These are phyloP conservation scores for Glycine latifolia DNA, from an alignment of 306 rosid species.

Conservation along the genomic window DNA sequence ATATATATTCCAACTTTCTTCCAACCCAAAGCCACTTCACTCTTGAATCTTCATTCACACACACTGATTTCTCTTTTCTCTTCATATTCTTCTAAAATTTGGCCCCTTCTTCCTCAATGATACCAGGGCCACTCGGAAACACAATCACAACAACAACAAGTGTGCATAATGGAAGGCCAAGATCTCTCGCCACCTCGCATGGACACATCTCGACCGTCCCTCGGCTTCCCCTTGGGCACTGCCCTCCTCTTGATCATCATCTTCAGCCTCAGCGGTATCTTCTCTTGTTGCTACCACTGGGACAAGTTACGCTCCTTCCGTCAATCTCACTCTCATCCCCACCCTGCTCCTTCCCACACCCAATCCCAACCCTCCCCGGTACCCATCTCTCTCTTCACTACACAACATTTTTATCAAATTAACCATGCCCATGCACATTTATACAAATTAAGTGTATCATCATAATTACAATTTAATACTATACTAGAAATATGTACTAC, in stretches of 20 bases:
- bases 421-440: too few species aligned
- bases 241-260: conserved; percentile 84
- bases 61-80: background rate
- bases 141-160: background rate
- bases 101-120: background rate
- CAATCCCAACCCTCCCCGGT: conserved; percentile 46
- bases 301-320: conserved; percentile 86
- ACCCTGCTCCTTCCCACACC: conserved; percentile 43
- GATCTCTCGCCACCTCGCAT: conserved; percentile 68
- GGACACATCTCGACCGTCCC: conserved; percentile 87
- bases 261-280: conserved; percentile 92
- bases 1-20: background rate
- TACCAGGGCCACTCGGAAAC: background rate
- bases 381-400: too few species aligned
- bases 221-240: conserved; percentile 94
- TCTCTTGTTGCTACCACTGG: conserved; percentile 99
- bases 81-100: background rate
- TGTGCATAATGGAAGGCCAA: conserved; percentile 65
- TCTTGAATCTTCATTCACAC: background rate
- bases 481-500: too few species aligned
- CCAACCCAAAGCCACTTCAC: background rate
- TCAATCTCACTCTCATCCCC: conserved; percentile 49
- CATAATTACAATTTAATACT: too few species aligned
- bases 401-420: too few species aligned
- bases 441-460: too few species aligned